Percentiles rank a stretch among this genome's conserved stretches.
Evolutionary conservation across 2,329 filamentous ascomycete genomes (phyloP).

Genomic region (Rhynchosporium graminicola): DNA sequence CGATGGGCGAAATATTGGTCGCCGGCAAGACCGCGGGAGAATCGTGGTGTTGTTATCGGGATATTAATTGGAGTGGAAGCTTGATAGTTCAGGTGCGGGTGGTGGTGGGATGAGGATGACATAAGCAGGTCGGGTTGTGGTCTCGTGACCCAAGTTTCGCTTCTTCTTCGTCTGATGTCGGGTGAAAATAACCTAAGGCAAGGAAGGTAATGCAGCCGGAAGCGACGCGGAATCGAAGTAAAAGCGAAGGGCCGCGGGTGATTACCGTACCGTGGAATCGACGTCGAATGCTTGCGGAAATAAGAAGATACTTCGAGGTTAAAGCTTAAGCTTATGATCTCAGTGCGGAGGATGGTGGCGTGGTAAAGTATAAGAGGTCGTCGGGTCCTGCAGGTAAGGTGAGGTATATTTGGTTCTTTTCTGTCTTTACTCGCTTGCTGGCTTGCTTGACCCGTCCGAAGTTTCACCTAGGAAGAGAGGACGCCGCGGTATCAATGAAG

Average conservation of each 20-base stretch:
- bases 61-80: slow-evolving; percentile 2
- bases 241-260: slow-evolving; percentile 10
- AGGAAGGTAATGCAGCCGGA: neutral
- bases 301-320: neutral
- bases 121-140: neutral
- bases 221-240: neutral
- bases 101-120: neutral
- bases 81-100: neutral
- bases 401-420: neutral
- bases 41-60: slow-evolving; percentile 15
- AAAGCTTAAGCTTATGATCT: neutral
- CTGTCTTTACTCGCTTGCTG: neutral
- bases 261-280: slow-evolving; percentile 7
- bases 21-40: slow-evolving; percentile 33
- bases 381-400: neutral
- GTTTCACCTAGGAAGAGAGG: neutral
- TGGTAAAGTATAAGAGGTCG: slow-evolving; percentile 11
- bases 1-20: slow-evolving; percentile 3
- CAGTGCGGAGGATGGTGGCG: slow-evolving; percentile 2
- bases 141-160: neutral
- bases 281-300: neutral
- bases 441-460: slow-evolving; percentile 3
- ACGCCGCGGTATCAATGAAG: no score
- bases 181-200: neutral
- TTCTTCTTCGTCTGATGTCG: neutral